Percentiles rank a stretch among this genome's conserved stretches.
These are phyloP conservation scores for Excoecaria cochinchinensis DNA, from an alignment of 345 rosid species.

Conservation along the genomic window DNA sequence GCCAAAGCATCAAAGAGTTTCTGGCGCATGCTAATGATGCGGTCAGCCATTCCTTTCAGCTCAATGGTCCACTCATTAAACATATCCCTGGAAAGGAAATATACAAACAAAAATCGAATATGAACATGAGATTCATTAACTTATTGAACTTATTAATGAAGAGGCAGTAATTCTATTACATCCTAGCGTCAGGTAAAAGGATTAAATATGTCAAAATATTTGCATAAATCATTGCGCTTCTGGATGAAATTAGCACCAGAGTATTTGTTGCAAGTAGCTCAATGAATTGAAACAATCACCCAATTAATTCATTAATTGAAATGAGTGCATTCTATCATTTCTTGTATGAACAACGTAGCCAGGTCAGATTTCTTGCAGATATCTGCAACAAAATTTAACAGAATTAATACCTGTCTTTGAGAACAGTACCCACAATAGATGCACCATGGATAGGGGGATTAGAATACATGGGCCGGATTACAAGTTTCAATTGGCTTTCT, in stretches of 20 bases:
- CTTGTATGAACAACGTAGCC: background rate
- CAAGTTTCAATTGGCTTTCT: constrained; percentile 57
- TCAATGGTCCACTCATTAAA: constrained; percentile 46
- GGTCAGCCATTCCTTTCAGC: constrained; percentile 46
- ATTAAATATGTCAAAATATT: background rate
- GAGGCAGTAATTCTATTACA: background rate
- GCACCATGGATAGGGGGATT: constrained; percentile 65
- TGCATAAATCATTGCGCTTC: background rate
- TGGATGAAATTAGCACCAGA: background rate
- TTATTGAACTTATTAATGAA: background rate
- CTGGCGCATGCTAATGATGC: constrained; percentile 40
- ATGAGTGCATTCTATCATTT: background rate
- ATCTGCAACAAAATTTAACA: background rate
- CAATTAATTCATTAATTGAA: background rate
- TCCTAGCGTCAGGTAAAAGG: background rate
- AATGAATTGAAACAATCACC: background rate
- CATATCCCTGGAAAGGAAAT: constrained; percentile 31
- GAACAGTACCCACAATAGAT: constrained; percentile 44
- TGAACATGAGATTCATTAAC: background rate
- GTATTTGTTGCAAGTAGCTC: no score
- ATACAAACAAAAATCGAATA: background rate
- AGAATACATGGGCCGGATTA: constrained; percentile 59
- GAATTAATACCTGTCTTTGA: constrained; percentile 21
- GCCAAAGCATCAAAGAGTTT: constrained; percentile 39
- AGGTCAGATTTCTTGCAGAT: background rate